Base-by-base conservation (phyloP, 805 yeast species). In the Jamesozyma rosinii region DNA sequence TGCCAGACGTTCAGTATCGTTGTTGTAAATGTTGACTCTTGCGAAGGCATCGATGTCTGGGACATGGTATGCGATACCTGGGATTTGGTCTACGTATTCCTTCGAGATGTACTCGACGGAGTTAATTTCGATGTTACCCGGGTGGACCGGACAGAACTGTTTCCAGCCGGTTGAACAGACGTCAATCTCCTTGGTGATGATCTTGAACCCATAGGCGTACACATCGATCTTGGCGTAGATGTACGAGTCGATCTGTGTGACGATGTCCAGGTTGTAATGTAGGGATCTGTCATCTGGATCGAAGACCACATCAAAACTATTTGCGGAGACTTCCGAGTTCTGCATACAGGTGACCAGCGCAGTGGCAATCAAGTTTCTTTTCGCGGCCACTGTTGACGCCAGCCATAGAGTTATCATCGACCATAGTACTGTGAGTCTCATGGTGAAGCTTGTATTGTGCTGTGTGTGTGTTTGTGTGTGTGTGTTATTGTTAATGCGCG, bases 311-410 rank as follows among this genome's bases (percentile, higher is more conserved):
- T 82, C 75, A 58, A 89, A 86, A 49, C 74, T 74, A 18, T 79
- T 68, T 3, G 96, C 90, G 4, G 84, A 72, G 44, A 89, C 67
- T 51, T 76, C 78, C 3, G 90, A 81, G 57, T 76, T 68, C 43
- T 77, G 83, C 83, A 82, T 81, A 67, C 97, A 89, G 5, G 95
- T 79, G 41, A 89, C 95, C 49, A 89, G 71, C 2, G 96, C 83
- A 17, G 81, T 68, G 8, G 95, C 95, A 18, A 58, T 57, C 18
- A 79, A 59, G 27, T 59, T 53, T 45, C 75, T 68, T 43, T 58
- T 59, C 4, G 55, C 55, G 9, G 17, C 14, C 3, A 35, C 33
- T 10, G 24, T 39, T 4, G 27, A 15, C 4, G 20, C 9, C 17
- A 40, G 18, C 10, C 19, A 24, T 20, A 41, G 36, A 10, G 35